Percentiles rank a stretch among this genome's conserved stretches.
Evolutionary conservation across 2,329 filamentous ascomycete genomes (phyloP).

Genomic region (Trichoderma sp.): DNA sequence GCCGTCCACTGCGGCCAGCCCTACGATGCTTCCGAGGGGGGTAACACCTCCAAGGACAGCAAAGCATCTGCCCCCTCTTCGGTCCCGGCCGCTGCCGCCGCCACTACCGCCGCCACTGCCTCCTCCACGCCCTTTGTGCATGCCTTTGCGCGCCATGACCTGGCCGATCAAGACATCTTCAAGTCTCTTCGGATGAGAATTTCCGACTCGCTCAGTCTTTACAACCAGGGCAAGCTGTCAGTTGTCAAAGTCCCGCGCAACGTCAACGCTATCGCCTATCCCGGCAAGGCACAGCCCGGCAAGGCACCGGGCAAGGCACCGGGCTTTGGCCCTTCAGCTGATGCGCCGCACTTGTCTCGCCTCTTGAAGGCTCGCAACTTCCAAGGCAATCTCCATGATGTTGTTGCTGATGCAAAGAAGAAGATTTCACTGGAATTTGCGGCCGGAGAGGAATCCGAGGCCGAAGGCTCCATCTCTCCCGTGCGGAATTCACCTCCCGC

Average conservation of each 20-base stretch:
- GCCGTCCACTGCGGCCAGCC: conserved; percentile 84
- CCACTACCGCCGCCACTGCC: not conserved
- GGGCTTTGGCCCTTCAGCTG: conserved; percentile 44
- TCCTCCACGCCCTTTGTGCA: conserved; percentile 33
- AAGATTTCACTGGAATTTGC: conserved; percentile 54
- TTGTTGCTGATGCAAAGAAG: conserved; percentile 61
- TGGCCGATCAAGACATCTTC: conserved; percentile 56
- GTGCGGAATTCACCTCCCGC: conserved; percentile 28
- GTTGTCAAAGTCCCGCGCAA: conserved; percentile 43
- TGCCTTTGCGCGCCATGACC: conserved; percentile 46
- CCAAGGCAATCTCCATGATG: conserved; percentile 58
- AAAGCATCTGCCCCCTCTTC: conserved; percentile 28
- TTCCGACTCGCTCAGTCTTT: conserved; percentile 54
- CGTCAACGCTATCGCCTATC: conserved; percentile 14
- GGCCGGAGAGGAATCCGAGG: conserved; percentile 58
- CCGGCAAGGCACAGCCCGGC: conserved; percentile 11
- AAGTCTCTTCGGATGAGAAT: conserved; percentile 55
- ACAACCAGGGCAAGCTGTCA: conserved; percentile 53
- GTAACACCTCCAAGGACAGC: conserved; percentile 32
- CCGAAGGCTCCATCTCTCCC: conserved; percentile 29
- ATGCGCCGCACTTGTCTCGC: conserved; percentile 67
- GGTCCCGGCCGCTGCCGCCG: not conserved
- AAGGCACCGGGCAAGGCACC: conserved; percentile 1
- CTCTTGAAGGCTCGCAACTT: conserved; percentile 65
- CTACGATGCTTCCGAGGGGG: conserved; percentile 55